Evolutionary conservation across 768 basidiomycete species (phyloP).

Genomic region (Phanerochaete sordida): DNA sequence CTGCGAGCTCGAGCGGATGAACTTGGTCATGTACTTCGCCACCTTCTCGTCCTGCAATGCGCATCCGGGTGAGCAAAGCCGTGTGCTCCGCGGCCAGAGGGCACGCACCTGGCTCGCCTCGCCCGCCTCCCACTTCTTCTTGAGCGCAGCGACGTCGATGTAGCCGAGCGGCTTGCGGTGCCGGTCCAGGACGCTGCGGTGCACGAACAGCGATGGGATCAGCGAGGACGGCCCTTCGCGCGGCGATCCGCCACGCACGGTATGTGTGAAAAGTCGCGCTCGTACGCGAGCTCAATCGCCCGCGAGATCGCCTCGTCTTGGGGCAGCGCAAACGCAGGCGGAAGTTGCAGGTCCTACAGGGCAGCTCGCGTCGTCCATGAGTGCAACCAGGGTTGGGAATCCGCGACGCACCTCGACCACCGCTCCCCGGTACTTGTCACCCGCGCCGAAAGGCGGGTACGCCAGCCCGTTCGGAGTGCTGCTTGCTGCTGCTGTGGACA

Average conservation of each 20-base stretch:
- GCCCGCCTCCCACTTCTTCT: slow-evolving; percentile 74
- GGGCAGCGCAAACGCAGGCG: slow-evolving; percentile 84
- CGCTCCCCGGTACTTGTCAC: slow-evolving; percentile 80
- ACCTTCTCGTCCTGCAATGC: slow-evolving; percentile 63
- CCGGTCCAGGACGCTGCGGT: slow-evolving; percentile 65
- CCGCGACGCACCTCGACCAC: slow-evolving; percentile 85
- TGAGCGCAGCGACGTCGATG: slow-evolving; percentile 72
- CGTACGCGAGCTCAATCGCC: slow-evolving; percentile 86
- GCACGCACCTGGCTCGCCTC: slow-evolving; percentile 62
- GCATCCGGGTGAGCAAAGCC: slow-evolving; percentile 1
- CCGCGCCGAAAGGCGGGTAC: slow-evolving; percentile 1
- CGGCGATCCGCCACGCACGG: slow-evolving; percentile 48
- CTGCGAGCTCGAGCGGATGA: slow-evolving; percentile 55
- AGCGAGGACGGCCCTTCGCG: neutral
- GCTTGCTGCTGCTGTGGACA: neutral
- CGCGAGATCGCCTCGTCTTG: slow-evolving; percentile 64
- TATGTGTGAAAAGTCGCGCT: slow-evolving; percentile 91
- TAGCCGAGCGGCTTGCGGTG: slow-evolving; percentile 79
- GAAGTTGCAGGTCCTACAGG: slow-evolving; percentile 73
- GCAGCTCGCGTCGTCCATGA: neutral
- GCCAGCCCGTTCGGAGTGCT: neutral
- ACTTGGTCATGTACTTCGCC: slow-evolving; percentile 65
- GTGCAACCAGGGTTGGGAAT: no score
- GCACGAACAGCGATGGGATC: neutral
- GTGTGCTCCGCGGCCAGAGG: neutral